A percentile compares a stretch with the other conserved stretches of the same genome.
Evolutionary conservation across 169 alveolate species (phyloP).

Genomic region (Neospora caninum): DNA sequence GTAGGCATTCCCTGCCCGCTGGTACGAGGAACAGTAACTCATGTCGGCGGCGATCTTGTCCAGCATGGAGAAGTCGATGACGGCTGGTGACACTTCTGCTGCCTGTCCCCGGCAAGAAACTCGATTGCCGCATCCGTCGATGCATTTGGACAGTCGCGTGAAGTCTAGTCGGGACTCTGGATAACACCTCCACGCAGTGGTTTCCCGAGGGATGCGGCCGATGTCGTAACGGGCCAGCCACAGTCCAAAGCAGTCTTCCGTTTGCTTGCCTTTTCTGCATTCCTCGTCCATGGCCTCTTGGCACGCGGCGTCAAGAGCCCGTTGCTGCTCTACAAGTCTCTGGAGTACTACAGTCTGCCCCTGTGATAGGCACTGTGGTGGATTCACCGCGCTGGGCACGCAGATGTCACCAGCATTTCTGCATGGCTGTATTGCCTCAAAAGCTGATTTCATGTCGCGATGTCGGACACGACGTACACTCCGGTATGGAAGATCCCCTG

Average conservation of each 20-base stretch:
- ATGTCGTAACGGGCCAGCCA: conserved; percentile 32
- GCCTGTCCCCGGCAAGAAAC: neutral
- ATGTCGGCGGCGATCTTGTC: neutral
- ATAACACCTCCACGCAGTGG: conserved; percentile 10
- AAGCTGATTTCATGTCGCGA: conserved; percentile 7
- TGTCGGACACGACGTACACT: neutral
- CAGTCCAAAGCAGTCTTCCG: conserved; percentile 20
- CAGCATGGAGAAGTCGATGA: neutral
- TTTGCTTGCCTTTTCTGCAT: neutral
- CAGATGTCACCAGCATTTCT: neutral
- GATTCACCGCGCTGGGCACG: neutral
- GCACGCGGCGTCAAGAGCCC: neutral
- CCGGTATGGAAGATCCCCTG: neutral
- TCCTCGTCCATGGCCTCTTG: conserved; percentile 33
- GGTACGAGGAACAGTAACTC: conserved; percentile 28
- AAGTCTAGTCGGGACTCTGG: conserved; percentile 11
- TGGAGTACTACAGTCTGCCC: neutral
- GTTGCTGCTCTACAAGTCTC: neutral
- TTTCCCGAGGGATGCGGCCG: neutral
- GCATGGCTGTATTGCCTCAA: conserved; percentile 23
- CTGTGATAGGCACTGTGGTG: neutral
- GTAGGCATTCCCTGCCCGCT: conserved; percentile 22
- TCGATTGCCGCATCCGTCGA: conserved; percentile 34
- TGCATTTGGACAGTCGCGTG: neutral
- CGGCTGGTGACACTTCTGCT: neutral